These are phyloP conservation scores for Lepidium didymum DNA, from an alignment of 345 rosid species.

Conservation along the genomic window DNA sequence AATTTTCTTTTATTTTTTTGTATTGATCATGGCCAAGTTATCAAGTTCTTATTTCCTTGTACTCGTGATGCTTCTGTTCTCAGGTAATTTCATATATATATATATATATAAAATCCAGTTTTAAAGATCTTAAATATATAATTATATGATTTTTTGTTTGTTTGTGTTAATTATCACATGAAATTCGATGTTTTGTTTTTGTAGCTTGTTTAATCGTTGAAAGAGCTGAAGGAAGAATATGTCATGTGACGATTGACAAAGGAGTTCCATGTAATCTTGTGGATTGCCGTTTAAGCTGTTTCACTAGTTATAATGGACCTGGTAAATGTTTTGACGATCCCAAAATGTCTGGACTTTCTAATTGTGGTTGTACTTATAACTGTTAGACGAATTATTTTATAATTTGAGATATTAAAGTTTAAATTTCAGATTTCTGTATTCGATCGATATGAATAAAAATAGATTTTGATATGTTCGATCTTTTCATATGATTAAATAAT, in stretches of 20 bases:
- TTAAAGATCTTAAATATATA: too few species aligned
- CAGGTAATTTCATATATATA: too few species aligned
- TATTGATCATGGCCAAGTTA: too few species aligned
- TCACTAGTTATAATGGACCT: neutral
- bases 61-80: too few species aligned
- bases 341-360: constrained; percentile 6
- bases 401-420: neutral
- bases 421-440: neutral
- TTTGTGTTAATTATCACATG: too few species aligned
- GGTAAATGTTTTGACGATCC: constrained; percentile 23
- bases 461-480: neutral
- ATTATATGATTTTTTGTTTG: neutral
- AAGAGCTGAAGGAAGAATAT: neutral
- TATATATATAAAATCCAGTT: too few species aligned
- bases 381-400: neutral
- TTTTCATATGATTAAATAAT: neutral
- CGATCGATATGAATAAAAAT: neutral
- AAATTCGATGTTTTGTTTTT: neutral
- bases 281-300: constrained; percentile 5
- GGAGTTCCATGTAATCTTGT: neutral
- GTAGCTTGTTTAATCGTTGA: neutral
- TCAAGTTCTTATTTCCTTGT: too few species aligned
- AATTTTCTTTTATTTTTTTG: too few species aligned
- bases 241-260: neutral
- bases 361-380: constrained; percentile 9